Evolutionary conservation across 176 grass and related monocot genomes (phyloP).

Genomic region (Eragrostis nindensis): DNA sequence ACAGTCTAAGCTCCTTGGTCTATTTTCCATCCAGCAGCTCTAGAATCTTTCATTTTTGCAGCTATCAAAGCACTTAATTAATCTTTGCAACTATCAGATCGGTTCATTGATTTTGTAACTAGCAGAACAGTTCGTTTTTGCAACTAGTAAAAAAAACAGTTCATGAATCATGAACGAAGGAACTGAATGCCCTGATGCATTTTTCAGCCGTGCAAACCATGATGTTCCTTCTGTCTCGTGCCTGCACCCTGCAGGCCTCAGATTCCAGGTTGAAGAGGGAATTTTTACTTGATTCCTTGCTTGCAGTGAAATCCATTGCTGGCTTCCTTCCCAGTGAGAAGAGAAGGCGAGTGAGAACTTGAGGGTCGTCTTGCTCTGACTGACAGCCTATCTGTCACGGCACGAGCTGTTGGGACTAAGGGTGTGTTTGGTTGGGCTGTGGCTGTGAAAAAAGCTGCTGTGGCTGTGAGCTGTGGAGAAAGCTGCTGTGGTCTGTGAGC

Average conservation of each 20-base stretch:
- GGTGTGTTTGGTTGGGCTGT: no score
- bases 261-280: slow-evolving; percentile 17
- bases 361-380: neutral
- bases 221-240: slow-evolving; percentile 35
- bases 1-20: no score
- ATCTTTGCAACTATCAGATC: no score
- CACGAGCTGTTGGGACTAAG: slow-evolving; percentile 29
- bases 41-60: no score
- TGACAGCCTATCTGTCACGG: slow-evolving; percentile 28
- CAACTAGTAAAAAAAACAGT: no score
- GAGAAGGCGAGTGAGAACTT: slow-evolving; percentile 22
- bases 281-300: slow-evolving; percentile 41
- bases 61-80: no score
- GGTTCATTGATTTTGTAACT: no score
- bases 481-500: no score
- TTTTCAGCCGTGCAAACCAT: neutral
- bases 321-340: neutral
- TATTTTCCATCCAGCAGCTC: no score
- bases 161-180: neutral
- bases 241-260: neutral
- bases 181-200: neutral
- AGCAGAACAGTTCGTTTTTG: no score
- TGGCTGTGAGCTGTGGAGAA: no score
- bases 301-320: slow-evolving; percentile 37
- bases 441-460: no score